These are phyloP conservation scores for Aspergillus hortae DNA, from an alignment of 2,329 filamentous ascomycete species.

Conservation along the genomic window DNA sequence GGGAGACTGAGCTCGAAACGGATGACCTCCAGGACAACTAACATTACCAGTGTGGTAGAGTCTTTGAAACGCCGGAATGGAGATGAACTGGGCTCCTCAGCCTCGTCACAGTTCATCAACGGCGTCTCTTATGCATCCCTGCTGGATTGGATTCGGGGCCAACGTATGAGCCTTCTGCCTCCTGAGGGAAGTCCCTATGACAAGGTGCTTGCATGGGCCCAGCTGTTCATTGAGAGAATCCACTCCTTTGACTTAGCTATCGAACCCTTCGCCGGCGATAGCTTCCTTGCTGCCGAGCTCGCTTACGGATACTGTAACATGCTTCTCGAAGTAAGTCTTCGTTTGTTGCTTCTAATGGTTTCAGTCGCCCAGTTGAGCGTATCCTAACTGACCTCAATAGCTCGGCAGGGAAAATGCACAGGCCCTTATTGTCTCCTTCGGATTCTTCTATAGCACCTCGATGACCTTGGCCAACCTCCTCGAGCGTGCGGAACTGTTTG, in stretches of 20 bases:
- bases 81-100: constrained; percentile 6
- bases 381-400: constrained; percentile 20
- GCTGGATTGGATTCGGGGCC: constrained; percentile 35
- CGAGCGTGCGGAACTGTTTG: constrained; percentile 46
- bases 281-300: constrained; percentile 43
- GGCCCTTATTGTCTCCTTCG: constrained; percentile 50
- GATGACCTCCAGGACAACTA: constrained; percentile 6
- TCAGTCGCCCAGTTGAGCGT: background rate
- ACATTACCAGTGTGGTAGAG: constrained; percentile 12
- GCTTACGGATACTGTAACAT: constrained; percentile 48
- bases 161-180: constrained; percentile 38
- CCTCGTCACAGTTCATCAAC: constrained; percentile 10
- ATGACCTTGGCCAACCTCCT: constrained; percentile 42
- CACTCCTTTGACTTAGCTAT: constrained; percentile 37
- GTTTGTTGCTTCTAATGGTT: background rate
- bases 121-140: constrained; percentile 9
- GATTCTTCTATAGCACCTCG: constrained; percentile 50
- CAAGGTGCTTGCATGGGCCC: constrained; percentile 39
- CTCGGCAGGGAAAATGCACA: constrained; percentile 47
- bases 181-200: constrained; percentile 41
- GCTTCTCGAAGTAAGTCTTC: constrained; percentile 44
- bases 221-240: constrained; percentile 36
- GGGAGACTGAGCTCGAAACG: constrained; percentile 8
- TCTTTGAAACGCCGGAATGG: constrained; percentile 13
- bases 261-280: constrained; percentile 35